A percentile compares a stretch with the other conserved stretches of the same genome.
Conservation (phyloP, 306 rosid species). For the Citrullus amarus region DNA sequence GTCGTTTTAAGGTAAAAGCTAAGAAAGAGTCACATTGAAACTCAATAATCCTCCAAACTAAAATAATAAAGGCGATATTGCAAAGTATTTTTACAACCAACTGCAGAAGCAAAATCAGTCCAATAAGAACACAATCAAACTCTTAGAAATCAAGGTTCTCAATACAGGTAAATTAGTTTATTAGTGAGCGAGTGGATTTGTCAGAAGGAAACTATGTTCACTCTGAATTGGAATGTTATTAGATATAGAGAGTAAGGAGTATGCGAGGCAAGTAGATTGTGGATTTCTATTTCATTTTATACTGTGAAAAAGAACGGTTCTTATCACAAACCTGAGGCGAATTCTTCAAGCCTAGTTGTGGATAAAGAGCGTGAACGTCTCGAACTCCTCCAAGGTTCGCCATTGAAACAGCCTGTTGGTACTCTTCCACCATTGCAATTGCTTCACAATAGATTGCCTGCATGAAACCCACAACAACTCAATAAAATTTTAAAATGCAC, state of each 20-base stretch:
- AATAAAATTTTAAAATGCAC: not conserved
- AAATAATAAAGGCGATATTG: not conserved
- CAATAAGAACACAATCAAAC: not conserved
- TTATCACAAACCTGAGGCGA: slow-evolving; percentile 56
- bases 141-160: not conserved
- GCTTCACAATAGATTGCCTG: slow-evolving; percentile 86
- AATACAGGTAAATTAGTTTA: not conserved
- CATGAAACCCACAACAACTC: slow-evolving; percentile 19
- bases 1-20: not conserved
- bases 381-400: slow-evolving; percentile 56
- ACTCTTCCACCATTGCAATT: slow-evolving; percentile 79
- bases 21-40: not conserved
- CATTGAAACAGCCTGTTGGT: slow-evolving; percentile 58
- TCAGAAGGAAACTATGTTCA: not conserved
- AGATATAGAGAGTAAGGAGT: not conserved
- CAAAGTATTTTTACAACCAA: not conserved
- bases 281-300: not conserved
- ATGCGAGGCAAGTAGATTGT: not conserved
- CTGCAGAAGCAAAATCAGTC: not conserved
- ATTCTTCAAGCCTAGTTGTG: slow-evolving; percentile 59
- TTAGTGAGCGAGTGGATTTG: not conserved
- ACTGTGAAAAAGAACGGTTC: not conserved
- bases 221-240: not conserved
- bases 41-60: not conserved
- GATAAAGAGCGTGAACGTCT: slow-evolving; percentile 41